phyloP scores from a whole-genome alignment of 2,329 filamentous ascomycete species.

The Fusarium nygamai region DNA sequence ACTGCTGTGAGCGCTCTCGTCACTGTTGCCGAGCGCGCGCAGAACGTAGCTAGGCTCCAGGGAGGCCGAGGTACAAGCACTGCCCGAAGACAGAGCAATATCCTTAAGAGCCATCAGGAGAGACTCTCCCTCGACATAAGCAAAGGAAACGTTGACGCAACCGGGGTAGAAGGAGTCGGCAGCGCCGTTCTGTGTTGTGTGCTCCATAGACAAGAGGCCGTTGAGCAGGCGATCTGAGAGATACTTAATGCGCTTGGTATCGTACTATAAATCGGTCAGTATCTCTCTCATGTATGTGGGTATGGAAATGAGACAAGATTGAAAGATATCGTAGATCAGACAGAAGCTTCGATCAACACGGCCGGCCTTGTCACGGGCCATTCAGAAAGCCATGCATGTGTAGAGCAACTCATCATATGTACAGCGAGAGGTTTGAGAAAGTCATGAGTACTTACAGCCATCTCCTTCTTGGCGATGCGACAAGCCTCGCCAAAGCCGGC shows the following conservation, averaged over 20 bases:
- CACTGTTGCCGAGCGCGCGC: slow-evolving; percentile 91
- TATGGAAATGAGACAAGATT: neutral
- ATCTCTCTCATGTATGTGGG: slow-evolving; percentile 11
- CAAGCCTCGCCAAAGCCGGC: slow-evolving; percentile 97
- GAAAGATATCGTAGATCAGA: slow-evolving; percentile 59
- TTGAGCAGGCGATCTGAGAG: slow-evolving; percentile 86
- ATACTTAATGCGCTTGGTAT: slow-evolving; percentile 81
- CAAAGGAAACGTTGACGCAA: slow-evolving; percentile 98
- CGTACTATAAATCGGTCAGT: slow-evolving; percentile 72
- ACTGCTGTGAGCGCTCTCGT: slow-evolving; percentile 97
- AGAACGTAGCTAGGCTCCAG: slow-evolving; percentile 97
- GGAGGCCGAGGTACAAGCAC: slow-evolving; percentile 95
- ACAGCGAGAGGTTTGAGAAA: slow-evolving; percentile 32
- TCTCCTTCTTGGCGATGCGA: slow-evolving; percentile 88
- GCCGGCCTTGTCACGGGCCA: slow-evolving; percentile 68
- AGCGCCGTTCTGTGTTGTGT: slow-evolving; percentile 91
- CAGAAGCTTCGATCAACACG: slow-evolving; percentile 74
- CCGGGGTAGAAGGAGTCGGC: slow-evolving; percentile 87
- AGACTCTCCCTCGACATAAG: slow-evolving; percentile 97
- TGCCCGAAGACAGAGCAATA: slow-evolving; percentile 95
- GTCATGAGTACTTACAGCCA: slow-evolving; percentile 74
- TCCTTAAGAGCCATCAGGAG: slow-evolving; percentile 98
- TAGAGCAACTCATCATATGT: slow-evolving; percentile 80
- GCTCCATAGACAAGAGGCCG: slow-evolving; percentile 87
- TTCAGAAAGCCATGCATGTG: slow-evolving; percentile 94